phyloP scores from a whole-genome alignment of 2,329 filamentous ascomycete genomes.

The Penicillium sp. region DNA sequence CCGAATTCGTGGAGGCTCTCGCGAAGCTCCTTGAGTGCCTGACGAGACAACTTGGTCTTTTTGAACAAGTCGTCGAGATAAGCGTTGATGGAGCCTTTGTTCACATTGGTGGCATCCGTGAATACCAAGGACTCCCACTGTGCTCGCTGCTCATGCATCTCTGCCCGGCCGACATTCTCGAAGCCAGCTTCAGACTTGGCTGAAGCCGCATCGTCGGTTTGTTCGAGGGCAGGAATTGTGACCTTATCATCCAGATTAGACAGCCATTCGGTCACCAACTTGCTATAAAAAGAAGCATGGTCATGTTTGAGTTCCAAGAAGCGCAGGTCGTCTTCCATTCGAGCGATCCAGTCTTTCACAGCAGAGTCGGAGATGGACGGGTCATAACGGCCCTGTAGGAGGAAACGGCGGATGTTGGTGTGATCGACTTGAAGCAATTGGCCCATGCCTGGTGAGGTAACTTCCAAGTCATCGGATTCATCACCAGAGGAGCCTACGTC shows the following conservation, averaged over 20 bases:
- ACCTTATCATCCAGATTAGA: constrained; percentile 34
- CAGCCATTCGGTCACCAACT: constrained; percentile 59
- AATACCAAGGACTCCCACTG: constrained; percentile 62
- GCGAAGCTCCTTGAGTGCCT: constrained; percentile 47
- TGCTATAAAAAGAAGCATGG: constrained; percentile 59
- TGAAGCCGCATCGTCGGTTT: constrained; percentile 23
- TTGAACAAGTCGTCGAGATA: constrained; percentile 58
- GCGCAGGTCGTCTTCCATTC: constrained; percentile 50
- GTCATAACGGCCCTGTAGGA: constrained; percentile 57
- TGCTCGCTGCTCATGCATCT: constrained; percentile 56
- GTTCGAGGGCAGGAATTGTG: constrained; percentile 5
- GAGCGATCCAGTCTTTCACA: constrained; percentile 50
- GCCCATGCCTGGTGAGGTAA: constrained; percentile 29
- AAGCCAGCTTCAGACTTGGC: constrained; percentile 40
- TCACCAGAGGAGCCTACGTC: constrained; percentile 14
- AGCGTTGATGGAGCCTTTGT: constrained; percentile 47
- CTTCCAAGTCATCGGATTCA: constrained; percentile 18
- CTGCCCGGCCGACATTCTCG: constrained; percentile 53
- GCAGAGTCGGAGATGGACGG: constrained; percentile 52
- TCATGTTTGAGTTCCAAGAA: constrained; percentile 57
- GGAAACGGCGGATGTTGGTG: constrained; percentile 53
- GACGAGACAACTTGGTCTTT: constrained; percentile 41
- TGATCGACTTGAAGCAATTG: constrained; percentile 29
- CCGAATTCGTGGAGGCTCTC: constrained; percentile 43
- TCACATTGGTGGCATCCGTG: constrained; percentile 44